A percentile compares a stretch with the other conserved stretches of the same genome.
Conservation (phyloP, 2,329 filamentous ascomycete genomes). For the Sclerotinia borealis region DNA sequence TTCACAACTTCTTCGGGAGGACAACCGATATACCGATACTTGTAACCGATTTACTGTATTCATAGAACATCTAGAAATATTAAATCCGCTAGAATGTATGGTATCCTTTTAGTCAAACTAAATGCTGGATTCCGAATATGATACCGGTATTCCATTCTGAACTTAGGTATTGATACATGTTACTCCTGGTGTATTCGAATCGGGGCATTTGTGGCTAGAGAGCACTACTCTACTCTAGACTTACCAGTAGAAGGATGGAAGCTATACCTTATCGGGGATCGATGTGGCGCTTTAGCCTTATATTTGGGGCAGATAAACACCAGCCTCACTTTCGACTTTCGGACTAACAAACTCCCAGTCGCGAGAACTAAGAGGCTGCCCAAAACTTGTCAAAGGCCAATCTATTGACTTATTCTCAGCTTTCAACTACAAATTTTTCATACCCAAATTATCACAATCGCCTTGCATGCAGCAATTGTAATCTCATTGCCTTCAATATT, state of each 20-base stretch:
- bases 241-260: not conserved
- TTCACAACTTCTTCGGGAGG: not conserved
- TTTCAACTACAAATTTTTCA: not conserved
- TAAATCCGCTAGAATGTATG: no score
- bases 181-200: no score
- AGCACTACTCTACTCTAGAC: not conserved
- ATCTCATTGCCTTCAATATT: not conserved
- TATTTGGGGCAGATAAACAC: not conserved
- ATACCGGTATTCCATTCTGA: not conserved
- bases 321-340: not conserved
- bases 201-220: not conserved
- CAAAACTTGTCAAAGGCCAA: constrained; percentile 10
- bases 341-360: not conserved
- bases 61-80: no score
- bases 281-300: not conserved
- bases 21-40: no score
- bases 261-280: not conserved
- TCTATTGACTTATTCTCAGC: not conserved
- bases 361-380: constrained; percentile 12
- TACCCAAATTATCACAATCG: not conserved
- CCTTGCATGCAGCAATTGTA: not conserved
- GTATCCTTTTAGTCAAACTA: not conserved
- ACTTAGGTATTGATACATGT: not conserved
- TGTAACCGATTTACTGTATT: no score
- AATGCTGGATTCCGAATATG: not conserved